These are phyloP conservation scores for Leccinum obscurum DNA, from an alignment of 768 basidiomycete genomes.

Conservation along the genomic window DNA sequence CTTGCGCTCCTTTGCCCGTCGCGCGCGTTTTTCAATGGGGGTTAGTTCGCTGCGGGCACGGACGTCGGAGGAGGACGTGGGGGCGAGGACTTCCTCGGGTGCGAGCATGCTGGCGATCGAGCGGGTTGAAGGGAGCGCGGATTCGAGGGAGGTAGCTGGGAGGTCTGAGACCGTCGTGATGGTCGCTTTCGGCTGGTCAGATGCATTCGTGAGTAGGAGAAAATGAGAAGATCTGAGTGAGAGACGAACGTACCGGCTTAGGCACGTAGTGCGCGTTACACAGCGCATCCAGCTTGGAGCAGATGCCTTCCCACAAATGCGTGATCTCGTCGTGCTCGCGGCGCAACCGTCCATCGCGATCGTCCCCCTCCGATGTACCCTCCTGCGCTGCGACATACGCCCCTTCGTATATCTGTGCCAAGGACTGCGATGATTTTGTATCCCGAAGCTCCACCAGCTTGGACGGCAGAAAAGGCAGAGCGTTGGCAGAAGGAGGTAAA, in stretches of 20 bases:
- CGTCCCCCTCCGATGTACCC: constrained; percentile 51
- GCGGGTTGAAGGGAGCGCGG: constrained; percentile 82
- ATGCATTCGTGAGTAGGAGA: not conserved
- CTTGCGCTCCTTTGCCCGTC: constrained; percentile 70
- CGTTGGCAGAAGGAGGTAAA: constrained; percentile 56
- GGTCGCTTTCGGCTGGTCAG: constrained; percentile 74
- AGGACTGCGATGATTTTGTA: constrained; percentile 80
- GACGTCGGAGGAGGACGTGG: constrained; percentile 47
- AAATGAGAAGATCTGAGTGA: not conserved
- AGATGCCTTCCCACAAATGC: constrained; percentile 80
- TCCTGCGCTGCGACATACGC: constrained; percentile 76
- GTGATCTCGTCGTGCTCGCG: constrained; percentile 91
- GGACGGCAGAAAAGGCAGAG: constrained; percentile 90
- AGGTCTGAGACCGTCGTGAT: constrained; percentile 86
- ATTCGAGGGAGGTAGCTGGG: constrained; percentile 81
- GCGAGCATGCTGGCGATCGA: constrained; percentile 81
- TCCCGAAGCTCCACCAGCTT: constrained; percentile 88
- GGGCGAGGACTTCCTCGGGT: constrained; percentile 87
- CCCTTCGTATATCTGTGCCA: constrained; percentile 95
- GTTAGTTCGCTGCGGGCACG: constrained; percentile 80
- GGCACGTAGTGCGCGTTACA: constrained; percentile 96
- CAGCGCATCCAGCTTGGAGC: constrained; percentile 86
- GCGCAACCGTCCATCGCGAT: constrained; percentile 83
- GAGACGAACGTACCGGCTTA: constrained; percentile 65
- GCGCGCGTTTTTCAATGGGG: constrained; percentile 75